These are phyloP conservation scores for Alternaria metachromatica DNA, from an alignment of 2,329 filamentous ascomycete genomes.

Conservation along the genomic window DNA sequence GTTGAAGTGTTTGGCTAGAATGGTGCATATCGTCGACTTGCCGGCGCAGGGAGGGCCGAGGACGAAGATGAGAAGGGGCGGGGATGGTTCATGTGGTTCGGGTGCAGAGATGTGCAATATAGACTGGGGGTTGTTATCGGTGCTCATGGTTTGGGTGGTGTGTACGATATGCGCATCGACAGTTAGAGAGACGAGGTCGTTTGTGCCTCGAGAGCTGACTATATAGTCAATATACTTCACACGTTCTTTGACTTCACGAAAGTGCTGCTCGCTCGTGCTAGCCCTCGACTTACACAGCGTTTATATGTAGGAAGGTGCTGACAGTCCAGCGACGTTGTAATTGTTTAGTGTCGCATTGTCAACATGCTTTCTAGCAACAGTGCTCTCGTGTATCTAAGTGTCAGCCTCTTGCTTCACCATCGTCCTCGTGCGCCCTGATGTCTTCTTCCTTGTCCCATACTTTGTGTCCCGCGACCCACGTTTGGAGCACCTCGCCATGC, in stretches of 20 bases:
- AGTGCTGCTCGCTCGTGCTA: background rate
- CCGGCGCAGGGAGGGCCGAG: conserved; percentile 19
- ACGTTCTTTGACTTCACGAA: background rate
- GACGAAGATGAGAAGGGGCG: conserved; percentile 10
- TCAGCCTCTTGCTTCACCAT: conserved; percentile 35
- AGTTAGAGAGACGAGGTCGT: background rate
- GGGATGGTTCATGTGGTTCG: background rate
- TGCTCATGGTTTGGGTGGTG: background rate
- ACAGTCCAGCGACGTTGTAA: background rate
- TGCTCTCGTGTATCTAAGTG: background rate
- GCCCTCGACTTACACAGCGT: background rate
- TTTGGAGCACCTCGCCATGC: conserved; percentile 56
- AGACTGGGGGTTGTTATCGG: background rate
- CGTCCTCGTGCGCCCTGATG: conserved; percentile 30
- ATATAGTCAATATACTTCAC: background rate
- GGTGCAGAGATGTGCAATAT: background rate
- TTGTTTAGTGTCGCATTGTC: background rate
- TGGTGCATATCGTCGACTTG: conserved; percentile 16
- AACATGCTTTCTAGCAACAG: background rate
- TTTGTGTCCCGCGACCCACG: conserved; percentile 58
- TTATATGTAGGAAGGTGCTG: background rate
- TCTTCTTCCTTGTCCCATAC: conserved; percentile 54
- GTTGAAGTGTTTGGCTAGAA: conserved; percentile 4
- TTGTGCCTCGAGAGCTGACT: background rate
- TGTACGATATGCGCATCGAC: background rate